Evolutionary conservation across 2,329 filamentous ascomycete species (phyloP), one percentile per base, ranked within the genome.

Genomic region (Colletotrichum sp.): DNA sequence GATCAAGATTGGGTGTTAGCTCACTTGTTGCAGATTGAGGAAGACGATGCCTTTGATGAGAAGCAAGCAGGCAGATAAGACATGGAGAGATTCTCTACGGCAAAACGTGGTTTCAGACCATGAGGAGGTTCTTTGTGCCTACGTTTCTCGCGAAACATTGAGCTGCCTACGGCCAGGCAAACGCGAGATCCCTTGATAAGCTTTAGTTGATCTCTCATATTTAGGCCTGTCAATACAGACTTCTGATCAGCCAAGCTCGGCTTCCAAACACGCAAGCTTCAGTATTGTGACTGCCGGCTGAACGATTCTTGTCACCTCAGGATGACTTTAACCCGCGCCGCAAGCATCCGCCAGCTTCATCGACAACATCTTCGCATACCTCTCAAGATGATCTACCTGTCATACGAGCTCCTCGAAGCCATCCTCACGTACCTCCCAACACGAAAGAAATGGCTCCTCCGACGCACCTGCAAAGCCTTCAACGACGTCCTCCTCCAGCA

Each of bases 21-120:
- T 6, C 75, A 77, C 28, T 57, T 76, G 5, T n/a, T 77, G n/a
- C 73, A 72, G 34, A 61, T 73, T 7, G 68, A 77, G 8, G 68
- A 72, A 5, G 75, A 73, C 5, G 36, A 64, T 18, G 34, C n/a
- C 8, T n/a, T 34, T 24, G 7, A 64, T 18, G 15, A 13, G 21
- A 15, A 64, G 21, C 10, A 2, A 26, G 7, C 0, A 64, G 12
- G 18, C 16, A 26, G 15, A 5, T 10, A 13, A 28, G n/a, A 64
- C 26, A 61, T 2, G 4, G n/a, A 13, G 43, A 48, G n/a, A 2
- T 48, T 48, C 10, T 48, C 43, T 21, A 21, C n/a, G 2, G 43
- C 7, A 34, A 32, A n/a, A 0, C 0, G 10, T 9, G 59, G 13
- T 60, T 60, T 36, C 30, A 34, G 26, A 36, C 3, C 1, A 24